phyloP scores from a whole-genome alignment of 1,139 yeast genomes.

The Waltiozyma sp. region DNA sequence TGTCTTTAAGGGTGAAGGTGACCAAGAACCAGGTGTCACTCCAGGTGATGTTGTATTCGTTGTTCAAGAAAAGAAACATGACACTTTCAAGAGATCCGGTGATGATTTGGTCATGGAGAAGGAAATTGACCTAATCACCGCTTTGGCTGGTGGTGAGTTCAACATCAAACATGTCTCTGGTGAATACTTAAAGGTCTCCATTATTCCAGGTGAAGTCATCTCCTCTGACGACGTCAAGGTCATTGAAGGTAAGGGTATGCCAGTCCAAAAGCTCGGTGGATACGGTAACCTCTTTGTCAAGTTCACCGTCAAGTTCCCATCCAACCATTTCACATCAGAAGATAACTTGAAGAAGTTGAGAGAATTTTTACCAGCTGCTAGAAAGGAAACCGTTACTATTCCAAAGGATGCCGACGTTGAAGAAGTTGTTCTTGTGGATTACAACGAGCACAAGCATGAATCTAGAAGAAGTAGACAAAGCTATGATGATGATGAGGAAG shows the following conservation, averaged over 20 bases:
- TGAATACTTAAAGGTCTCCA: conserved; percentile 72
- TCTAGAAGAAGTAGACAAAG: conserved; percentile 32
- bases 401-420: conserved; percentile 66
- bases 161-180: conserved; percentile 80
- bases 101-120: conserved; percentile 80
- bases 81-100: conserved; percentile 74
- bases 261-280: conserved; percentile 66
- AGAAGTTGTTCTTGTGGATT: conserved; percentile 66
- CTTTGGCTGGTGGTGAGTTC: conserved; percentile 92
- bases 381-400: conserved; percentile 27
- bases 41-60: conserved; percentile 96
- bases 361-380: conserved; percentile 56
- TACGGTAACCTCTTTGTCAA: conserved; percentile 63
- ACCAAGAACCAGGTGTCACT: conserved; percentile 88
- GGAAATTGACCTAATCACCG: conserved; percentile 84
- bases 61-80: conserved; percentile 81
- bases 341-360: conserved; percentile 59
- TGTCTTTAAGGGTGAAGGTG: conserved; percentile 92
- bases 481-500: conserved; percentile 57
- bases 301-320: conserved; percentile 66
- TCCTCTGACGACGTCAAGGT: conserved; percentile 76
- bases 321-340: conserved; percentile 49
- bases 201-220: conserved; percentile 89
- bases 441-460: conserved; percentile 52
- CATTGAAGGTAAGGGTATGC: conserved; percentile 94